Evolutionary conservation across 1,284 basidiomycete genomes (phyloP), one percentile per base, ranked within the genome.

Genomic region (Macrocystidia cucumis): DNA sequence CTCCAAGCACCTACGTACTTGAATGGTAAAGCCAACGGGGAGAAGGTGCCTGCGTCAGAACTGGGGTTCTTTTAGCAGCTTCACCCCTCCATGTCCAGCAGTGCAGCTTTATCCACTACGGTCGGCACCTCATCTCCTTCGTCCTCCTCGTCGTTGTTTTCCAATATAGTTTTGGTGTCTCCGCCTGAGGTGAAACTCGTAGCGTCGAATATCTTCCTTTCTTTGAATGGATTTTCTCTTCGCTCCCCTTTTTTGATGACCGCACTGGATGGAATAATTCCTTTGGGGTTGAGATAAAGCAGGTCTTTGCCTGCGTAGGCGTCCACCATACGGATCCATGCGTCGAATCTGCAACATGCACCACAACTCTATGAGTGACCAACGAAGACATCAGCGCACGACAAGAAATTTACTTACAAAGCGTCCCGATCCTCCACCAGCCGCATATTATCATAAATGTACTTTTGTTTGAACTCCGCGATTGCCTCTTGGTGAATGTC

Each of bases 401-500:
- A 41, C 18, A 22, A 18, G 28, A 39, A n/a, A 43, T 31, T 23
- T n/a, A 71, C 88, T 47, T 50, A 92, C 88, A 91, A 65, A 41
- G 80, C 81, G 44, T 76, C 69, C 23, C 73, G 73, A 40, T 89
- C 79, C 60, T 98, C 95, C 22, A 88, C 81, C 41, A 71, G 63
- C 34, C 90, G 73, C 78, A 96, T 85, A 41, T 77, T 74, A 44
- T 81, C 69, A 52, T 95, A 95, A 30, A 96, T 92, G 47, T 76
- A 74, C 49, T 73, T 69, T 48, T 85, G 67, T 61, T 95, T 95
- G 68, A 97, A 96, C 13, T 59, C 65, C 34, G 83, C 69, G 40
- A 95, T 89, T 40, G 65, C 55, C 12, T 76, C 72, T 17, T 62
- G 60, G 52, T 87, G 72, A 29, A 61, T 51, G 37, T 76, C 75